phyloP scores from a whole-genome alignment of 2,329 filamentous ascomycete species.

The Fusarium fujikuroi region DNA sequence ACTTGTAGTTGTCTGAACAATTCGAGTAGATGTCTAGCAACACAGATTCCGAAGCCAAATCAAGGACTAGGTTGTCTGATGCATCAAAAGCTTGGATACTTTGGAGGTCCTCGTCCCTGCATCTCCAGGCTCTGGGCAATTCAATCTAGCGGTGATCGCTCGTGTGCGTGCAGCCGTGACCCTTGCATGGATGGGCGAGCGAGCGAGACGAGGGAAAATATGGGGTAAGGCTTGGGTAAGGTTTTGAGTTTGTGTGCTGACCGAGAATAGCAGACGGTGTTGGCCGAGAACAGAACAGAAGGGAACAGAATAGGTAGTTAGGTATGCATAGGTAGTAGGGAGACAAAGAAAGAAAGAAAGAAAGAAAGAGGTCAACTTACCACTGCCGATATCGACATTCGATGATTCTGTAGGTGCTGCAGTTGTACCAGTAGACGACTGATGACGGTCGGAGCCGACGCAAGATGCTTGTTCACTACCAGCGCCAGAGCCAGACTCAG shows the following conservation, averaged over 20 bases:
- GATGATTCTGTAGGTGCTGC: not conserved
- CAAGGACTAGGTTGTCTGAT: slow-evolving; percentile 18
- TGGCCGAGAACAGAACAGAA: not conserved
- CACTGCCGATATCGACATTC: not conserved
- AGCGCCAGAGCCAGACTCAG: not conserved
- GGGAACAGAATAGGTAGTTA: not conserved
- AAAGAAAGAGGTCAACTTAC: slow-evolving; percentile 1
- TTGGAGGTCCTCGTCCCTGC: slow-evolving; percentile 30
- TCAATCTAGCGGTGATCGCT: slow-evolving; percentile 37
- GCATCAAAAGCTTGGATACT: slow-evolving; percentile 35
- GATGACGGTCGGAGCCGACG: slow-evolving; percentile 35
- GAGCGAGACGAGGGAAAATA: slow-evolving; percentile 4
- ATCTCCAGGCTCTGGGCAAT: slow-evolving; percentile 28
- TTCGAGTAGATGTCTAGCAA: not conserved
- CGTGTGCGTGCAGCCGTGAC: slow-evolving; percentile 31
- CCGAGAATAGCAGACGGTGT: slow-evolving; percentile 1
- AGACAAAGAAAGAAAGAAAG: not conserved
- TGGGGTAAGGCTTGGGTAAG: not conserved
- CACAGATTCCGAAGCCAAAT: not conserved
- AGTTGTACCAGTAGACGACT: not conserved
- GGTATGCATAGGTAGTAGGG: too few species aligned
- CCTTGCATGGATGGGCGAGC: slow-evolving; percentile 15
- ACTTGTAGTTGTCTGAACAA: not conserved
- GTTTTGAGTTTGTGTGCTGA: slow-evolving; percentile 8
- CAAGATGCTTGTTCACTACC: slow-evolving; percentile 10